phyloP scores from a whole-genome alignment of 345 rosid species.

The Hibiscus mutabilis region DNA sequence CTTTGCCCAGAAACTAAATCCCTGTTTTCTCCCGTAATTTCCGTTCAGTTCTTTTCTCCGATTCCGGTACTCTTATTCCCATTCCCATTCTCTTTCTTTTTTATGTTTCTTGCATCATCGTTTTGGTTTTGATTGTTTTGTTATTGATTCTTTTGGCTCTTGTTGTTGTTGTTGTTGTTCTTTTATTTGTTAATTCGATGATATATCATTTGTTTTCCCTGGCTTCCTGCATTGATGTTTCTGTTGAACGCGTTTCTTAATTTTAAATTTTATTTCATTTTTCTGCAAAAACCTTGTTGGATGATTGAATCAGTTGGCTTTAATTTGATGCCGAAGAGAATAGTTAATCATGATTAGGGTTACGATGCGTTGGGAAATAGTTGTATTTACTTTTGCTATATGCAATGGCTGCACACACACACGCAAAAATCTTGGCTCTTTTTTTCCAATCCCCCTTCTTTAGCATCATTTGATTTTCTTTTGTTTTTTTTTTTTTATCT shows the following conservation, averaged over 20 bases:
- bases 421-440: too few species aligned
- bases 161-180: neutral
- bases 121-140: neutral
- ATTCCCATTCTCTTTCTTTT: neutral
- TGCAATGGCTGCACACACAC: neutral
- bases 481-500: too few species aligned
- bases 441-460: too few species aligned
- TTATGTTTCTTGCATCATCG: neutral
- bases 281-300: neutral
- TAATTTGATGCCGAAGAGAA: neutral
- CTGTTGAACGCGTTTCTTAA: neutral
- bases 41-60: neutral
- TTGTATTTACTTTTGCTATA: neutral
- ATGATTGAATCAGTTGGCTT: neutral
- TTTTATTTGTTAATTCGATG: neutral
- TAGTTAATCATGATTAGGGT: neutral
- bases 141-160: neutral
- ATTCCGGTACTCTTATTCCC: neutral
- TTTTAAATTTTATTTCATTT: neutral
- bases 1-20: neutral
- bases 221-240: neutral
- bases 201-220: neutral
- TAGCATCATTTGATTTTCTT: too few species aligned
- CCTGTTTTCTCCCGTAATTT: conserved; percentile 4
- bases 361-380: neutral